These are phyloP conservation scores for Lepidopterella palustris DNA, from an alignment of 495 filamentous ascomycete species.

Conservation along the genomic window DNA sequence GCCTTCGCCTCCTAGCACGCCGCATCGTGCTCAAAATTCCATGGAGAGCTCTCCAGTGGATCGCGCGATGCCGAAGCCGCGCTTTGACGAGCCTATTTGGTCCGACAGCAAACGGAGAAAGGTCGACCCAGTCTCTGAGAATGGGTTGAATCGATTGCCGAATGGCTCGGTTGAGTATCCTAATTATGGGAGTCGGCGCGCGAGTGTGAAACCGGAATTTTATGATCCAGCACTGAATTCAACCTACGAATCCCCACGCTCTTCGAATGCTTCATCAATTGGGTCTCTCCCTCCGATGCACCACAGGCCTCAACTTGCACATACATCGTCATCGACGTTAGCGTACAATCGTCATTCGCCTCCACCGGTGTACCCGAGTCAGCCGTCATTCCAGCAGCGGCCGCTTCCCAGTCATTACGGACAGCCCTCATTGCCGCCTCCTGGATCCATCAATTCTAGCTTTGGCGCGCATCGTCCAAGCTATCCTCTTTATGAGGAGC, in stretches of 20 bases:
- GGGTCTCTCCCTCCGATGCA: neutral
- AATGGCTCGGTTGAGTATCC: neutral
- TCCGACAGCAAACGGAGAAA: slow-evolving; percentile 9
- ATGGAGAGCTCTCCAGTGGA: slow-evolving; percentile 9
- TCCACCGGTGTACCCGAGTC: slow-evolving; percentile 6
- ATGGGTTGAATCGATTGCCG: neutral
- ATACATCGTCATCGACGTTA: neutral
- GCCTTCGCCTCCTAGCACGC: slow-evolving; percentile 14
- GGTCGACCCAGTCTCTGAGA: neutral
- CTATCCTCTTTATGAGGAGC: slow-evolving; percentile 7
- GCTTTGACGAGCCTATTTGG: slow-evolving; percentile 14
- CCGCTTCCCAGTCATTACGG: neutral
- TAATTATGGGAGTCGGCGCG: neutral
- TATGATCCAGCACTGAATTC: slow-evolving; percentile 6
- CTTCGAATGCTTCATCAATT: neutral
- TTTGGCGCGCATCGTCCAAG: neutral
- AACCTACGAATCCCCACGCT: slow-evolving; percentile 1
- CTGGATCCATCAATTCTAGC: neutral
- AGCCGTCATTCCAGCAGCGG: neutral
- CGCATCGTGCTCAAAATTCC: neutral
- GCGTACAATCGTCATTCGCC: slow-evolving; percentile 16
- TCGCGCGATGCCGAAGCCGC: neutral
- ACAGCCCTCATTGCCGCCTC: neutral
- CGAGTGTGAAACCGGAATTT: neutral
- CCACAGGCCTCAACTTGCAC: slow-evolving; percentile 13